phyloP scores from a whole-genome alignment of 208 protist genomes.

The Trypanosoma mega region DNA sequence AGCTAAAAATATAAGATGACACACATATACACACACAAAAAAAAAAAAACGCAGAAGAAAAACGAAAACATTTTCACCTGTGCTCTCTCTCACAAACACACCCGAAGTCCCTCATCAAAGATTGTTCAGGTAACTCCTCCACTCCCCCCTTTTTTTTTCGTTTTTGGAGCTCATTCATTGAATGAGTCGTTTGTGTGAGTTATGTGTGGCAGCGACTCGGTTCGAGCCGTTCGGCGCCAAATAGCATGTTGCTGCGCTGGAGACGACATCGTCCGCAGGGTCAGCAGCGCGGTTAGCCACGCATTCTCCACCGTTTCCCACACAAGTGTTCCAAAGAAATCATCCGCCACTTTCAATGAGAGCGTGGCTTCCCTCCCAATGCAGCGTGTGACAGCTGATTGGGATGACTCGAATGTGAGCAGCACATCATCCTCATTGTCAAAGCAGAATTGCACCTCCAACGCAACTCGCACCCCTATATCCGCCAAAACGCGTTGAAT shows the following conservation, averaged over 20 bases:
- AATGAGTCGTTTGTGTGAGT: too few relatives aligned
- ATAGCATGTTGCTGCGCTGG: background rate
- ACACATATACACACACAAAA: constrained; percentile 1
- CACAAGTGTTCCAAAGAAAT: constrained; percentile 23
- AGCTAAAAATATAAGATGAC: background rate
- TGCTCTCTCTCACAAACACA: too few relatives aligned
- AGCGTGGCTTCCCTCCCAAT: constrained; percentile 28
- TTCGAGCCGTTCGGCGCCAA: background rate
- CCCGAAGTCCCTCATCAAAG: too few relatives aligned
- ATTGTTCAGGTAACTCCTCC: too few relatives aligned
- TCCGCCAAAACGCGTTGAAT: constrained; percentile 22
- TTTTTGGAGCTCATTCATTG: too few relatives aligned
- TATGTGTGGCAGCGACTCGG: too few relatives aligned
- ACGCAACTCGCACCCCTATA: constrained; percentile 18
- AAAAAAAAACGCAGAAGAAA: constrained; percentile 7
- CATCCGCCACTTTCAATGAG: constrained; percentile 12
- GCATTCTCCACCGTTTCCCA: constrained; percentile 33
- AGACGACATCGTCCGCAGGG: background rate
- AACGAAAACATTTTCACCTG: too few relatives aligned
- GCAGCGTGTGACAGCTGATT: background rate
- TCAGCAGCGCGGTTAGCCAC: constrained; percentile 13
- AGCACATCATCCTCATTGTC: constrained; percentile 29
- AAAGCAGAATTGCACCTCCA: constrained; percentile 22
- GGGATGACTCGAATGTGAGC: background rate
- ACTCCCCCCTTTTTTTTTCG: too few relatives aligned